These are phyloP conservation scores for Acephala macrosclerotiorum DNA, from an alignment of 2,329 filamentous ascomycete species.

Conservation along the genomic window DNA sequence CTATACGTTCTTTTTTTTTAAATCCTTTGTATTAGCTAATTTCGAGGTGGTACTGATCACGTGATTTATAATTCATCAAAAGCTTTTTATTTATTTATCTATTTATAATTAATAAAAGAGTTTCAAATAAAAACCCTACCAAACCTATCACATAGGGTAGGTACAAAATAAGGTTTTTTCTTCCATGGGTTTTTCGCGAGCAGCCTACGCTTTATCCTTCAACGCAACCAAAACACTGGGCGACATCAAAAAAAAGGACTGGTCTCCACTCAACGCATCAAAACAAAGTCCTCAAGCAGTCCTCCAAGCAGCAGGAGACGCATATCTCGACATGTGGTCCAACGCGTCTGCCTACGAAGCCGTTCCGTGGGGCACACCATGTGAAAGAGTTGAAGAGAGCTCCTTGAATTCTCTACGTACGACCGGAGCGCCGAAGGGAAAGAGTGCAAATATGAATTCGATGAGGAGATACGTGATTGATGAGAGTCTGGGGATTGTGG, in stretches of 20 bases:
- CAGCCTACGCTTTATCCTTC: conserved; percentile 22
- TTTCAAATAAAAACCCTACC: too few species aligned
- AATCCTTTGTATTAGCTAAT: too few species aligned
- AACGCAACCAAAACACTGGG: conserved; percentile 15
- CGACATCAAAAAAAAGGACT: conserved; percentile 15
- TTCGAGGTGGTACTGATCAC: too few species aligned
- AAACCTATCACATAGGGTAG: too few species aligned
- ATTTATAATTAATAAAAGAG: too few species aligned
- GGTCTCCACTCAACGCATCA: conserved; percentile 1
- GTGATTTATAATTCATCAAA: too few species aligned
- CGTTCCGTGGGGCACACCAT: conserved; percentile 22
- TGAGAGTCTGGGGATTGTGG: conserved; percentile 8
- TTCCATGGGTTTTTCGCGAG: too few species aligned
- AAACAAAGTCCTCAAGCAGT: conserved; percentile 7
- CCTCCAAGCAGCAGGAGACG: conserved; percentile 13
- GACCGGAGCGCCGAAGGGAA: conserved; percentile 4
- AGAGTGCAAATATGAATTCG: neutral
- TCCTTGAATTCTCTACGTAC: conserved; percentile 10
- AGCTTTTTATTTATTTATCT: too few species aligned
- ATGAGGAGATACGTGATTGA: conserved; percentile 20
- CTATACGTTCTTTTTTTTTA: too few species aligned
- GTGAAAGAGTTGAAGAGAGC: conserved; percentile 18
- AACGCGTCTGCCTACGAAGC: conserved; percentile 12
- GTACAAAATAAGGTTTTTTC: too few species aligned
- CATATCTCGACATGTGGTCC: conserved; percentile 23